Evolutionary conservation across 257 asterid species (phyloP), one percentile per base, ranked within the genome.

Genomic region (Solanum chmielewskii): DNA sequence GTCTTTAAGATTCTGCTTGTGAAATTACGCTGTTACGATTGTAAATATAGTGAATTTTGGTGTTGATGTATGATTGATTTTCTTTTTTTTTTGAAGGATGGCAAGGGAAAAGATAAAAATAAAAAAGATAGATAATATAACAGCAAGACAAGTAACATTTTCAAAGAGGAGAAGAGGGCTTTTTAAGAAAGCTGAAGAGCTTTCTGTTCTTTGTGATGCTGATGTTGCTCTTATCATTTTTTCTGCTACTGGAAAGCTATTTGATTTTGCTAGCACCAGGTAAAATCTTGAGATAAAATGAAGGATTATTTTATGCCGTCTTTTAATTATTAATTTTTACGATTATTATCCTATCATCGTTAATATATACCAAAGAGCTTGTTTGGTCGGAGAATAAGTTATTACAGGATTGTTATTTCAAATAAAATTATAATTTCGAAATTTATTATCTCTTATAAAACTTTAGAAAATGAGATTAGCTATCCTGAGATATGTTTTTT

Each of bases 101-200:
- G 93, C 90, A 7, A 87, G 92, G 47, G 93, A 89, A 89, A 91
- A 89, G 90, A 91, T 91, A 44, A 89, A 89, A 84, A 91, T 91
- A 83, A 91, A 84, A 92, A 88, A 88, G 88, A 91, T 91, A 23
- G 93, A 91, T 47, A 91, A 91, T 66, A 60, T 85, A 7, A 89
- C 93, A 1, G 90, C 92, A 0, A 91, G 93, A 68, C 93, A 91
- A 64, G 93, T 91, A 83, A 91, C 93, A 25, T 91, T 91, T 73
- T 91, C 93, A 4, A 91, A 91, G 89, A 89, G 93, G 37, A 91
- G 91, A 85, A 76, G 90, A 70, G 93, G 93, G 37, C 84, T 91
- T 14, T 87, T 91, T 76, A 91, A 91, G 90, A 91, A 91, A 87
- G 93, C 93, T 49, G 90, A 85, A 56, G 93, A 91, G 74, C 92